phyloP scores from a whole-genome alignment of 208 protist genomes.

The Leishmania gerbilli region DNA sequence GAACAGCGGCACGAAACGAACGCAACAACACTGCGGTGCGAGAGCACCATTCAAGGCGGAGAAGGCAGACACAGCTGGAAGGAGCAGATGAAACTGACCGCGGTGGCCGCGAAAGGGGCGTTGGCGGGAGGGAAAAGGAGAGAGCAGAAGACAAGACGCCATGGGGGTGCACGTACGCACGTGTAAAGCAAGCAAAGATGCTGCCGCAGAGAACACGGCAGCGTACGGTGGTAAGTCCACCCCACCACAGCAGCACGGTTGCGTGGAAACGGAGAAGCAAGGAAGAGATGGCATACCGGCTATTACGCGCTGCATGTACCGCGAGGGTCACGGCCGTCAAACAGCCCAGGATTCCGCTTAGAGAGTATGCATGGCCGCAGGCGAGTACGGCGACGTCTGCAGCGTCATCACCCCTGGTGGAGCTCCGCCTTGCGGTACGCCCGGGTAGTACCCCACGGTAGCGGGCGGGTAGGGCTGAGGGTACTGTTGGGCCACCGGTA shows the following conservation, averaged over 20 bases:
- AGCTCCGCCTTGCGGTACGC: neutral
- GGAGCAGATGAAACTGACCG: neutral
- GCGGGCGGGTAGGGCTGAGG: neutral
- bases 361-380: constrained; percentile 17
- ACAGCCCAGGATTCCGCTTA: neutral
- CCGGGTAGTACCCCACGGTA: constrained; percentile 7
- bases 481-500: neutral
- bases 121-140: neutral
- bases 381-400: constrained; percentile 15
- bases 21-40: neutral
- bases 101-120: neutral
- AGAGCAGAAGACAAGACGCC: neutral
- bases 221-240: neutral
- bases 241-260: neutral
- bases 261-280: neutral
- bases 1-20: neutral
- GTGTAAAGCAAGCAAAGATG: neutral
- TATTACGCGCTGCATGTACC: neutral
- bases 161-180: neutral
- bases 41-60: neutral
- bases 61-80: neutral
- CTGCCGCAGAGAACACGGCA: neutral
- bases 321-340: neutral
- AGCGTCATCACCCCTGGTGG: neutral
- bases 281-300: neutral